Conservation (phyloP, 352 stramenopile species). For the Globisporangium barbulae region DNA sequence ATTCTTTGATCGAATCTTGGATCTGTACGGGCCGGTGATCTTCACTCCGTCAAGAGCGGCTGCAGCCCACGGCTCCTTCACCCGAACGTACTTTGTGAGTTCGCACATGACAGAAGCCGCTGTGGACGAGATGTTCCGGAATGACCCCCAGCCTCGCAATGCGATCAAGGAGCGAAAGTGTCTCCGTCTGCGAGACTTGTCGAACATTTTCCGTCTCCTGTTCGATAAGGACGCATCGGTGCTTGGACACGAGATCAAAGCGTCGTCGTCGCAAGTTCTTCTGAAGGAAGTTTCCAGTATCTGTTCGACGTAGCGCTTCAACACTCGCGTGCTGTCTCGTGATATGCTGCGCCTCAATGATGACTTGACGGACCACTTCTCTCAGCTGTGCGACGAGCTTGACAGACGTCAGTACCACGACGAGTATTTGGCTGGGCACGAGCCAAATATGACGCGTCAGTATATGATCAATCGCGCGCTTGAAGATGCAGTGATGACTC, state of each 20-base stretch:
- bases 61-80: slow-evolving; percentile 21
- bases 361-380: slow-evolving; percentile 28
- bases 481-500: slow-evolving; percentile 25
- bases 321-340: slow-evolving; percentile 28
- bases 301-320: slow-evolving; percentile 22
- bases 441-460: slow-evolving; percentile 14
- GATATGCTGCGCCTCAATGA: slow-evolving; percentile 32
- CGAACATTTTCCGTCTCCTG: slow-evolving; percentile 20
- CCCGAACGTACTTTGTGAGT: slow-evolving; percentile 25
- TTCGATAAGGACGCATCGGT: slow-evolving; percentile 23
- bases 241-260: slow-evolving; percentile 11
- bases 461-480: slow-evolving; percentile 20
- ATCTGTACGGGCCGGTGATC: slow-evolving; percentile 22
- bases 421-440: slow-evolving; percentile 16
- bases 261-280: slow-evolving; percentile 18
- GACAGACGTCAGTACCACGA: slow-evolving; percentile 19
- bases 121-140: slow-evolving; percentile 24
- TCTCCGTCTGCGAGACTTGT: slow-evolving; percentile 25
- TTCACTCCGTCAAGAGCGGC: slow-evolving; percentile 28
- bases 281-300: slow-evolving; percentile 19
- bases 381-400: slow-evolving; percentile 26
- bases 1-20: slow-evolving; percentile 28
- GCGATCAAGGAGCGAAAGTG: slow-evolving; percentile 21
- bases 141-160: slow-evolving; percentile 3
- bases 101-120: slow-evolving; percentile 21